Evolutionary conservation across 495 filamentous ascomycete species (phyloP).

Genomic region (Xylaria bambusicola): DNA sequence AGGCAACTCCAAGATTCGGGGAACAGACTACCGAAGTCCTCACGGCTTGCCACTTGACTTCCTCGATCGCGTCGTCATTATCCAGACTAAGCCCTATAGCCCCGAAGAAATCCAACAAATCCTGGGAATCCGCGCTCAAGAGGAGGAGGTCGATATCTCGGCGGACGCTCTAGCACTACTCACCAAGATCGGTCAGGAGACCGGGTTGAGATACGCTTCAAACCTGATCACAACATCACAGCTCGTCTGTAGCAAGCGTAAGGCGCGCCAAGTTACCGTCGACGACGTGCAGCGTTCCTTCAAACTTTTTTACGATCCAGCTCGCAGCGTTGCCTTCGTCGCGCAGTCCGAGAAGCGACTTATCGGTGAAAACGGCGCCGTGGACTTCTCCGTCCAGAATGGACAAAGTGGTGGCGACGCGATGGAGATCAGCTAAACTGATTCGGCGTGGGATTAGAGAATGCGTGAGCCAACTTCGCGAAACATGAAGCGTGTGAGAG

Average conservation of each 20-base stretch:
- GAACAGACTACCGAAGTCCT: conserved; percentile 86
- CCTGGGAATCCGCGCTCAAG: conserved; percentile 83
- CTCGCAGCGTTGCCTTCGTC: conserved; percentile 86
- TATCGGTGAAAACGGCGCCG: conserved; percentile 81
- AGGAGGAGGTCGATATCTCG: conserved; percentile 91
- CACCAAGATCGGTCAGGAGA: conserved; percentile 93
- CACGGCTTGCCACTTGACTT: conserved; percentile 96
- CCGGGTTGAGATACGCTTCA: conserved; percentile 88
- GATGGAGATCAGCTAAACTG: conserved; percentile 69
- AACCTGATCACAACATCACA: conserved; percentile 94
- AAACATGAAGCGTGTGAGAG: background rate
- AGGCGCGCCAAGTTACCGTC: conserved; percentile 73
- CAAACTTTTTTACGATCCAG: conserved; percentile 87
- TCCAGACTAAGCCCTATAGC: conserved; percentile 89
- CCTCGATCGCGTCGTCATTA: conserved; percentile 92
- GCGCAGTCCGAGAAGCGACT: conserved; percentile 87
- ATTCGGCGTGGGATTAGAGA: background rate
- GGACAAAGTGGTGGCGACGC: conserved; percentile 61
- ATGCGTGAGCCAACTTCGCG: background rate
- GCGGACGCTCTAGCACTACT: conserved; percentile 87
- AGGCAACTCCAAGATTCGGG: conserved; percentile 86
- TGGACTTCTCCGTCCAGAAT: conserved; percentile 66
- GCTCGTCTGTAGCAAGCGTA: conserved; percentile 76
- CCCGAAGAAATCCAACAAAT: conserved; percentile 88
- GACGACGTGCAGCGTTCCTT: conserved; percentile 93